A percentile compares a stretch with the other conserved stretches of the same genome.
Evolutionary conservation across 2,329 filamentous ascomycete species (phyloP).

Genomic region (Aspergillus sp.): DNA sequence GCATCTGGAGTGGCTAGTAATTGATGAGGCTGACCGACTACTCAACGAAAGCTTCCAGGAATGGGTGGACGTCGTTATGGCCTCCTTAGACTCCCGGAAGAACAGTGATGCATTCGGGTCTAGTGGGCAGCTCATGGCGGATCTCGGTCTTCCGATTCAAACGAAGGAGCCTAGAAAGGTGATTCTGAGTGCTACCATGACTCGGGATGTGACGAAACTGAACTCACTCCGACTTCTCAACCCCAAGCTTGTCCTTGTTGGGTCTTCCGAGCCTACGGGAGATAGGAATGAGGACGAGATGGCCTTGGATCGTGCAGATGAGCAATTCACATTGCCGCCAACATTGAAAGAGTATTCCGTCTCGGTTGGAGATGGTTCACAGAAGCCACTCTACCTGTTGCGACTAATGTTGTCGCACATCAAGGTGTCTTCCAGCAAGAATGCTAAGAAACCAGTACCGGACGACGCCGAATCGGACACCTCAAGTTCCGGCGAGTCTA

Average conservation of each 20-base stretch:
- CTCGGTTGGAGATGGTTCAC: conserved; percentile 64
- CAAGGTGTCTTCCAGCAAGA: conserved; percentile 19
- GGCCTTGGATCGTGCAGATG: conserved; percentile 21
- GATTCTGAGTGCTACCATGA: conserved; percentile 89
- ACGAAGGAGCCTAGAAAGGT: conserved; percentile 66
- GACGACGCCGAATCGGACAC: conserved; percentile 18
- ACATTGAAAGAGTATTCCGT: conserved; percentile 64
- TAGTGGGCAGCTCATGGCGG: conserved; percentile 29
- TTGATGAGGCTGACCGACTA: conserved; percentile 91
- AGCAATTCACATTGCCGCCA: conserved; percentile 59
- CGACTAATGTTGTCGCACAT: conserved; percentile 60
- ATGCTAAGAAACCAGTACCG: conserved; percentile 5
- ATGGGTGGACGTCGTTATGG: conserved; percentile 73
- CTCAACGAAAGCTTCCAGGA: conserved; percentile 90
- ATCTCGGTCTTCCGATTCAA: conserved; percentile 37
- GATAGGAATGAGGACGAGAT: conserved; percentile 20
- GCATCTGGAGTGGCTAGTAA: conserved; percentile 79
- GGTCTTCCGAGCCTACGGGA: conserved; percentile 45
- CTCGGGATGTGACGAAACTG: conserved; percentile 76
- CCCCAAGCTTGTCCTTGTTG: conserved; percentile 74
- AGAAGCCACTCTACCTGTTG: conserved; percentile 83
- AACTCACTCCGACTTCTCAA: conserved; percentile 68
- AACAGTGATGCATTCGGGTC: conserved; percentile 45
- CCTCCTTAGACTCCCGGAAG: conserved; percentile 55
- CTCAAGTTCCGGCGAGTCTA: conserved; percentile 30